These are phyloP conservation scores for Pyrenula aspistea DNA, from an alignment of 495 filamentous ascomycete species.

Conservation along the genomic window DNA sequence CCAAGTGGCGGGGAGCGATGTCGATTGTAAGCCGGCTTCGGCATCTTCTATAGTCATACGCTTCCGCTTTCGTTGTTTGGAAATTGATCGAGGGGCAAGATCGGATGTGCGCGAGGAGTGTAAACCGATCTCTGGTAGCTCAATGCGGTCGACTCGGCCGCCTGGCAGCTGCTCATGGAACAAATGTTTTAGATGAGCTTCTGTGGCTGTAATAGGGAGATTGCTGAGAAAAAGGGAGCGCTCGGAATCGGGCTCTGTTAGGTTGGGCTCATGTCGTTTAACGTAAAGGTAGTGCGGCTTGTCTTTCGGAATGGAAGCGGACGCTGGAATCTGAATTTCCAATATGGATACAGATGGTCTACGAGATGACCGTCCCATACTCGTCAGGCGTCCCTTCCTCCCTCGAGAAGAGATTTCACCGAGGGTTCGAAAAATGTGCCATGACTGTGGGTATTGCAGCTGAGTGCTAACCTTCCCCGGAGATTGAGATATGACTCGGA, in stretches of 20 bases:
- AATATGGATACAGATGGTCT: not conserved
- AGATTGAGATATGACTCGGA: no score
- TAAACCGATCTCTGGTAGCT: constrained; percentile 44
- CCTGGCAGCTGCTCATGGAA: constrained; percentile 59
- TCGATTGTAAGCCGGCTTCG: constrained; percentile 35
- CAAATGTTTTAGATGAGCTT: constrained; percentile 59
- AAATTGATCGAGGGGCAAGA: constrained; percentile 13
- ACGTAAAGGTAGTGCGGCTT: constrained; percentile 78
- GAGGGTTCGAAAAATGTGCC: no score
- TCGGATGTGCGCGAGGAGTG: constrained; percentile 10
- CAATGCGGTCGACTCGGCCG: constrained; percentile 61
- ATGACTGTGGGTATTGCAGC: no score
- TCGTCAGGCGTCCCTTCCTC: no score
- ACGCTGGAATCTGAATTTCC: constrained; percentile 43
- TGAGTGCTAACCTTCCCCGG: no score
- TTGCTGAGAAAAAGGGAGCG: constrained; percentile 83
- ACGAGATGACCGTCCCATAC: no score
- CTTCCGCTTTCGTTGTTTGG: constrained; percentile 55
- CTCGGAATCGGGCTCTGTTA: constrained; percentile 56
- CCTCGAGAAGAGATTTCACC: no score
- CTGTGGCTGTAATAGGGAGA: constrained; percentile 73
- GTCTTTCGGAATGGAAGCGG: constrained; percentile 43
- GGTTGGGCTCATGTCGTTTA: constrained; percentile 64
- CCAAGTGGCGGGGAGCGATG: constrained; percentile 58
- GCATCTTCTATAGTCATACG: constrained; percentile 37